Evolutionary conservation across 495 filamentous ascomycete genomes (phyloP).

Genomic region (Xylaria acuta): DNA sequence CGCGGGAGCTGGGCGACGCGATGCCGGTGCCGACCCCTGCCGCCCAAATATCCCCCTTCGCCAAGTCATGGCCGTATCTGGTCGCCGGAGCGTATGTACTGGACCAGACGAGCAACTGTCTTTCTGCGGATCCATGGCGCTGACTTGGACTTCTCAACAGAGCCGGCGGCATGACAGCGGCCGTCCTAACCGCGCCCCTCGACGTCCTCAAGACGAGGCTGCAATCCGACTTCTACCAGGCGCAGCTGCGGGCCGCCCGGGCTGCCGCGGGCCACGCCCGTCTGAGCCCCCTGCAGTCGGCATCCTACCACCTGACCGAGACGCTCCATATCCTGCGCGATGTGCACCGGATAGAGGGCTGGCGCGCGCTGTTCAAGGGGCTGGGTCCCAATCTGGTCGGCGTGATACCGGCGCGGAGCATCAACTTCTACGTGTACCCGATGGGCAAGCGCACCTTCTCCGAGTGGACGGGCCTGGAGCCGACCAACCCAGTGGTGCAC

Average conservation of each 20-base stretch:
- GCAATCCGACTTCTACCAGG: constrained; percentile 89
- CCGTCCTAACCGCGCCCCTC: constrained; percentile 83
- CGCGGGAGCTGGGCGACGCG: constrained; percentile 65
- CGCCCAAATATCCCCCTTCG: constrained; percentile 55
- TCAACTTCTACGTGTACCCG: constrained; percentile 89
- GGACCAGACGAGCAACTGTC: not conserved
- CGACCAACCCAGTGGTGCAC: constrained; percentile 75
- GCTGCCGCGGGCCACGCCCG: constrained; percentile 45
- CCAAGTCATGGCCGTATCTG: constrained; percentile 87
- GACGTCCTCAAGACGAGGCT: constrained; percentile 91
- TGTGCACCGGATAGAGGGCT: constrained; percentile 79
- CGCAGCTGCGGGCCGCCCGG: constrained; percentile 61
- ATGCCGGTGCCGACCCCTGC: constrained; percentile 50
- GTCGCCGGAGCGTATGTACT: constrained; percentile 80
- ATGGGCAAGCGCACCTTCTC: constrained; percentile 82
- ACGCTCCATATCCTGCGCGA: constrained; percentile 81
- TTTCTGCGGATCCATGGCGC: not conserved
- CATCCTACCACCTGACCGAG: constrained; percentile 70
- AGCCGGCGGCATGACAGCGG: constrained; percentile 84
- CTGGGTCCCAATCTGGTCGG: constrained; percentile 87
- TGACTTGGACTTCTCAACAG: constrained; percentile 49
- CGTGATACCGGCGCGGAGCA: constrained; percentile 82
- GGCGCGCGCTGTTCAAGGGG: constrained; percentile 85
- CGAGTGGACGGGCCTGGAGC: constrained; percentile 66
- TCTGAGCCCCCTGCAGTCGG: constrained; percentile 55